Evolutionary conservation across 2,329 filamentous ascomycete genomes (phyloP).

Genomic region (Monosporascus sp.): DNA sequence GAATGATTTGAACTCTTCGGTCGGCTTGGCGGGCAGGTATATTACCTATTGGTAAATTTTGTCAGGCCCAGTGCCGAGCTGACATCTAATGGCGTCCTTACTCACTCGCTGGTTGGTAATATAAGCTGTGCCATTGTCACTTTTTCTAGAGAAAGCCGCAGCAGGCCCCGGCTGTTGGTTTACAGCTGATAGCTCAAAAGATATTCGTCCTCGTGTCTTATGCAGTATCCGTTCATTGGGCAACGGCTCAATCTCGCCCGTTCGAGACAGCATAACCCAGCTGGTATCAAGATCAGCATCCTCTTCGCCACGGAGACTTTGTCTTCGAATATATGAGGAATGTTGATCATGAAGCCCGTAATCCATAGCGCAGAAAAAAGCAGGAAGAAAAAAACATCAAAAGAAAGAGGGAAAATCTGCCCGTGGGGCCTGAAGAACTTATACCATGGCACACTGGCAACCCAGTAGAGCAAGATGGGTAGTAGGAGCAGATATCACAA

Average conservation of each 20-base stretch:
- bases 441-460: not conserved
- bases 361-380: conserved; percentile 23
- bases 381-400: not conserved
- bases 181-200: conserved; percentile 67
- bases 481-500: not conserved
- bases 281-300: conserved; percentile 53
- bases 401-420: not conserved
- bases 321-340: conserved; percentile 36
- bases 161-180: conserved; percentile 59
- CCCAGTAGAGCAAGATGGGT: not conserved
- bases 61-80: conserved; percentile 3
- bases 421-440: too few relatives aligned
- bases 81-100: conserved; percentile 7
- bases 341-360: conserved; percentile 38
- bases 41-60: conserved; percentile 57
- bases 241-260: conserved; percentile 72
- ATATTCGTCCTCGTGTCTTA: conserved; percentile 73
- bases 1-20: conserved; percentile 74
- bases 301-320: conserved; percentile 30
- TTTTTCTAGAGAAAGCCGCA: conserved; percentile 63
- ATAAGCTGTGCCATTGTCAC: conserved; percentile 69
- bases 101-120: conserved; percentile 81
- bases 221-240: conserved; percentile 78
- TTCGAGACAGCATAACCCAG: conserved; percentile 88
- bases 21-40: conserved; percentile 72